Evolutionary conservation across 495 filamentous ascomycete genomes (phyloP).

Genomic region (Neurospora sp.): DNA sequence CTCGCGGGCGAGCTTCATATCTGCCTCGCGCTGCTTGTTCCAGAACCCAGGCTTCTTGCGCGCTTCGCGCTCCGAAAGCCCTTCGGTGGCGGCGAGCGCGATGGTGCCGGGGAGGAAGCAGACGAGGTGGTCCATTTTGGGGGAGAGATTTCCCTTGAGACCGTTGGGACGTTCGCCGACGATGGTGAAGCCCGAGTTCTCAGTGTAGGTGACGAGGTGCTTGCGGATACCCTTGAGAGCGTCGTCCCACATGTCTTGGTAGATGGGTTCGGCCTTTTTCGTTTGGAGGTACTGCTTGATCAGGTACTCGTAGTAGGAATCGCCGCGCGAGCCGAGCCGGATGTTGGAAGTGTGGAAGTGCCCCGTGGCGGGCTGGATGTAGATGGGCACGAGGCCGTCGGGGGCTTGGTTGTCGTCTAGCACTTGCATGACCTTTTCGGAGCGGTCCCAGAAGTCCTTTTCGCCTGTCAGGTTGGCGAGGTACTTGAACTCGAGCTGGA

Average conservation of each 20-base stretch:
- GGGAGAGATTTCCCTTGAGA: constrained; percentile 49
- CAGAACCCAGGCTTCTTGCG: constrained; percentile 54
- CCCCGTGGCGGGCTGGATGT: constrained; percentile 69
- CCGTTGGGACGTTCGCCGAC: constrained; percentile 78
- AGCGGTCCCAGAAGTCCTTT: constrained; percentile 77
- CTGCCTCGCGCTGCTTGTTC: constrained; percentile 70
- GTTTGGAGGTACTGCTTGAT: constrained; percentile 97
- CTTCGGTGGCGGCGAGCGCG: constrained; percentile 78
- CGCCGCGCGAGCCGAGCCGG: constrained; percentile 82
- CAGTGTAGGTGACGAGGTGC: constrained; percentile 81
- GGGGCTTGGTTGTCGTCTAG: constrained; percentile 67
- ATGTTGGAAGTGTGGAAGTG: constrained; percentile 76
- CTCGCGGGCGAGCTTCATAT: constrained; percentile 77
- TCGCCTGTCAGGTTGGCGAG: constrained; percentile 91
- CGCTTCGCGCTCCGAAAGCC: constrained; percentile 61
- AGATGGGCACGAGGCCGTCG: constrained; percentile 87
- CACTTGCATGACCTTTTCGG: constrained; percentile 83
- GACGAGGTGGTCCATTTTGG: constrained; percentile 97
- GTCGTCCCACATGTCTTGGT: constrained; percentile 88
- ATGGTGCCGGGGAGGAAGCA: constrained; percentile 98
- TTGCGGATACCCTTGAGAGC: constrained; percentile 77
- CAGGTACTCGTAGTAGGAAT: constrained; percentile 96
- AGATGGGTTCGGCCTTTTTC: constrained; percentile 72
- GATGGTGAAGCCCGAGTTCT: constrained; percentile 65
- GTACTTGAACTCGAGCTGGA: constrained; percentile 98